Evolutionary conservation across 352 stramenopile species (phyloP), one percentile per base, ranked within the genome.

Genomic region (Salisapilia sapeloensis): DNA sequence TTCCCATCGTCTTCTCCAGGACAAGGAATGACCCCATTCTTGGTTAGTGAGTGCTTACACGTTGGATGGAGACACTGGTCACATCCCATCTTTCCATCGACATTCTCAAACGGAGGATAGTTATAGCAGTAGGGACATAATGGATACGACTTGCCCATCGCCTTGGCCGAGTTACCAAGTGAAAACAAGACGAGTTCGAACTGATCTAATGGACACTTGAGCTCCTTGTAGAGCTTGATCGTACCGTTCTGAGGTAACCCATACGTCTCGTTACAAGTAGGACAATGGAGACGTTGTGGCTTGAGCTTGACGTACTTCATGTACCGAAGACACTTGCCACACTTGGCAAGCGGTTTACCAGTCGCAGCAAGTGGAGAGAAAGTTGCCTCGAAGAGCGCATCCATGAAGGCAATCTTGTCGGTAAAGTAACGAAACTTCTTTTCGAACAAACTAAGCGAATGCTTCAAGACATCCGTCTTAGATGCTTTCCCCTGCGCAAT

Each of bases 401-500:
- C 46, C 40, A 83, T 79, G 12, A 50, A 24, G 9, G 59, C 62
- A 21, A 61, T 61, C 24, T 60, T 52, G 10, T 70, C 44, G 11
- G 82, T 63, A 33, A 74, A 75, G 27, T 53, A 66, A 11, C 49
- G 37, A 25, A 74, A 64, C n/a, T 76, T 75, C 2, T 39, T 37
- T 22, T 49, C 39, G 40, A 77, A 76, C 20, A 57, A 40, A 8
- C 35, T 21, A 7, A 77, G 23, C 12, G 56, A 59, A 13, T 60
- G 42, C 12, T 46, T 55, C 21, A 74, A 25, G 12, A 74, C 50
- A 5, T 56, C 38, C 14, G 40, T 33, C 20, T 61, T 59, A 6
- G 29, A 48, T 9, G 62, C 57, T 20, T 74, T 38, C 14, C 79
- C 75, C 30, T 70, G 77, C 1, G 72, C 64, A 48, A 93, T 87